Conservation (phyloP, 331 rosid genomes). For the Acacia pycnantha region DNA sequence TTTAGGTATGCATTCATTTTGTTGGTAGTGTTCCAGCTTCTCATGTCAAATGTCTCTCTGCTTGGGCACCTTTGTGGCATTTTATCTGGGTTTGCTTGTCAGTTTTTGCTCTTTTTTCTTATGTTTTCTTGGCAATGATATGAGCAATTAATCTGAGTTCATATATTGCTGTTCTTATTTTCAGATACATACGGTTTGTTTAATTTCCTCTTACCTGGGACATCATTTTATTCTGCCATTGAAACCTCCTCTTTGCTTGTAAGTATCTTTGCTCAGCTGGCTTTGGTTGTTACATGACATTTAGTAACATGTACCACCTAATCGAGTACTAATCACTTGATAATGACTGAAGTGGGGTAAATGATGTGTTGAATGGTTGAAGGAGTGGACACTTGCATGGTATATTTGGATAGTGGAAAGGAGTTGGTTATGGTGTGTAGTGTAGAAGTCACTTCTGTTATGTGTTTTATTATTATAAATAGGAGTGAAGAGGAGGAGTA, state of each 20-base stretch:
- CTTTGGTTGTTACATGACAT: constrained; percentile 10
- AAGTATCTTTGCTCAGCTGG: constrained; percentile 45
- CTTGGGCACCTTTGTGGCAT: constrained; percentile 99
- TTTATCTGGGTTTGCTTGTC: constrained; percentile 96
- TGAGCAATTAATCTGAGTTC: constrained; percentile 14
- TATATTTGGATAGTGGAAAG: background rate
- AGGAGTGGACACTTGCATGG: background rate
- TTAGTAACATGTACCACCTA: too few relatives aligned
- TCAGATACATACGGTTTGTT: constrained; percentile 87
- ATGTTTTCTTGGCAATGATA: background rate
- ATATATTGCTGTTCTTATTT: constrained; percentile 30
- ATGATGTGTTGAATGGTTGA: background rate
- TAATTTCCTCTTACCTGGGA: constrained; percentile 83
- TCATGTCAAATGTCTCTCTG: constrained; percentile 86
- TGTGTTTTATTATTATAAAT: too few relatives aligned
- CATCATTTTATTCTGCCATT: constrained; percentile 77
- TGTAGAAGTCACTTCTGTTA: too few relatives aligned
- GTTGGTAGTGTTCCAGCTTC: constrained; percentile 94
- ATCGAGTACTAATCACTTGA: background rate
- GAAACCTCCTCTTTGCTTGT: constrained; percentile 82
- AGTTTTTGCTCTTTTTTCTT: constrained; percentile 38
- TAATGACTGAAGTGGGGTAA: background rate
- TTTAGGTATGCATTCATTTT: constrained; percentile 90
- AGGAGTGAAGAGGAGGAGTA: too few relatives aligned
- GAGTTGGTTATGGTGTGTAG: background rate